Base-by-base conservation (phyloP, 78 protist genomes). In the Emiliania huxleyi region DNA sequence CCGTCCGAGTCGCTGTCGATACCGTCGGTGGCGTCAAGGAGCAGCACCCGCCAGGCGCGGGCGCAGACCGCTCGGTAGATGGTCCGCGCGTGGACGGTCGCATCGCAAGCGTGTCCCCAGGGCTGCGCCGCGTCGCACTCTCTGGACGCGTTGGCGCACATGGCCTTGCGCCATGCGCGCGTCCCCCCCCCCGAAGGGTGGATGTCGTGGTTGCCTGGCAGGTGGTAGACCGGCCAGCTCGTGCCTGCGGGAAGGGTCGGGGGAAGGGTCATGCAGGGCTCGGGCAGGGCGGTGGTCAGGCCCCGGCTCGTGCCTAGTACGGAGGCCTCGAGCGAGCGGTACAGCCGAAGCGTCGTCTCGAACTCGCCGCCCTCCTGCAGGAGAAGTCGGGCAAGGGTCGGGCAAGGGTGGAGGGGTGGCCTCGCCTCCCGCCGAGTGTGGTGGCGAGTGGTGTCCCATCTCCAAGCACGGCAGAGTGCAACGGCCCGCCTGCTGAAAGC, bases 161-260 rank as follows among this genome's bases (percentile, higher is more conserved):
- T 52, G 62, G 15, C 15, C 62, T 52, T 15, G 18, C 46, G 46
- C 85, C 85, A 77, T 33, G 85, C 44, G 48, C 6, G 2, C 19
- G n/a, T 11, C 29, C 85, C 85, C 0, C 85, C 85, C 35, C 4
- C 18, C 33, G 1, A 1, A 29, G 85, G 85, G 46, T 77, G 48
- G 18, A 77, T 6, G 85, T 77, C 85, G 46, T 77, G 85, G 29
- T 77, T 77, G 85, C 85, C 85, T 22, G 85, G 48, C 48, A 77
- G 26, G 29, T 77, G 85, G 85, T 22, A 22, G 48, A 77, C 29
- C 2, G 48, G 85, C 85, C 85, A 77, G n/a, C n/a, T n/a, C n/a
- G n/a, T n/a, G n/a, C n/a, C n/a, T n/a, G n/a, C n/a, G n/a, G n/a
- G n/a, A n/a, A n/a, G n/a, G n/a, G n/a, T n/a, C n/a, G n/a, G n/a